These are phyloP conservation scores for Macrolepiota fuliginosa DNA, from an alignment of 768 basidiomycete species.

Conservation along the genomic window DNA sequence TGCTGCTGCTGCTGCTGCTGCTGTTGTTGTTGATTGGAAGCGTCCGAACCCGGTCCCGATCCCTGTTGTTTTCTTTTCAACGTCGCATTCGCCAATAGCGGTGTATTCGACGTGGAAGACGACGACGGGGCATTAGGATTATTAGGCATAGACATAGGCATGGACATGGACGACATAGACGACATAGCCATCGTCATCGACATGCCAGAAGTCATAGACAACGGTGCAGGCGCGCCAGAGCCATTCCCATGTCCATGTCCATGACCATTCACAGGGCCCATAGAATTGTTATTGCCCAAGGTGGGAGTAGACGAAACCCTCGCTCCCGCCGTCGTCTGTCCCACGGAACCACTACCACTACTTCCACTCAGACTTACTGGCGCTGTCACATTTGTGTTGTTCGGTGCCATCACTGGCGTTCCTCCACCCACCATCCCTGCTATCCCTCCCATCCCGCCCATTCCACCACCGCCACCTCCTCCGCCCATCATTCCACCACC, in stretches of 20 bases:
- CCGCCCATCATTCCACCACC: neutral
- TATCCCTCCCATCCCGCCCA: neutral
- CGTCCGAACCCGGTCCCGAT: slow-evolving; percentile 25
- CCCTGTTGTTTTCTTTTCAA: slow-evolving; percentile 55
- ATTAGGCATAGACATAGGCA: slow-evolving; percentile 28
- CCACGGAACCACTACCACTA: neutral
- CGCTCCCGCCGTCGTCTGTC: neutral
- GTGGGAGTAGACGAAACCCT: no score
- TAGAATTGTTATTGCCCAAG: no score
- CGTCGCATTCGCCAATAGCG: slow-evolving; percentile 44
- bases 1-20: slow-evolving; percentile 44
- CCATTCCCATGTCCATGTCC: no score
- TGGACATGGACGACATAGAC: slow-evolving; percentile 13
- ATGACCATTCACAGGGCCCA: no score
- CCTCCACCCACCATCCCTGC: neutral
- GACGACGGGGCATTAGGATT: slow-evolving; percentile 20
- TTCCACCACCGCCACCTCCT: neutral
- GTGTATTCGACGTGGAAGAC: slow-evolving; percentile 41
- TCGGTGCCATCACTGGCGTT: slow-evolving; percentile 6
- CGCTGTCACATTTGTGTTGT: neutral
- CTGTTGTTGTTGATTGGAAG: slow-evolving; percentile 31
- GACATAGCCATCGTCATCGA: slow-evolving; percentile 30
- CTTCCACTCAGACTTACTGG: slow-evolving; percentile 6
- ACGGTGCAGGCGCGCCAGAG: slow-evolving; percentile 14
- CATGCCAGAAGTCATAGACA: slow-evolving; percentile 10